Percentiles rank a stretch among this genome's conserved stretches.
phyloP scores from a whole-genome alignment of 352 stramenopile genomes.

The Hyphochytrium catenoides region DNA sequence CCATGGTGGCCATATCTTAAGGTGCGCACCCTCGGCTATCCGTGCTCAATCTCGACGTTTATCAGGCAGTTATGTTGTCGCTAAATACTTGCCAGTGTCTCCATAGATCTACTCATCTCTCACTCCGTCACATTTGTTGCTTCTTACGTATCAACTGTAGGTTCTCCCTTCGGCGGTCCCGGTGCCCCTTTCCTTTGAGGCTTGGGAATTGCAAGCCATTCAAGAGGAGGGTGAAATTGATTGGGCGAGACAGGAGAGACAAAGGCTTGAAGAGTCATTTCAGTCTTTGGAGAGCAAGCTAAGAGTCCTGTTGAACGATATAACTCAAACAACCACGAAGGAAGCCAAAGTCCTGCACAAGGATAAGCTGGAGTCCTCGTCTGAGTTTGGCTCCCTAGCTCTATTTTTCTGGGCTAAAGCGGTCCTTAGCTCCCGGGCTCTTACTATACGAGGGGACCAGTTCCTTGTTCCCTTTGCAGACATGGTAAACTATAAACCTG shows the following conservation, averaged over 20 bases:
- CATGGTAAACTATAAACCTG: constrained; percentile 45
- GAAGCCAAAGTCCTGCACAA: neutral
- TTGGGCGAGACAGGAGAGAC: neutral
- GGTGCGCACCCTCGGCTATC: constrained; percentile 6
- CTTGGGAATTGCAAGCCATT: neutral
- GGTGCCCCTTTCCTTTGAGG: constrained; percentile 1
- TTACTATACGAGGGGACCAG: constrained; percentile 38
- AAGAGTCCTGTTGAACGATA: constrained; percentile 1
- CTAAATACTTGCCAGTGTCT: too few relatives aligned
- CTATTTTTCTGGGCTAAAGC: constrained; percentile 12
- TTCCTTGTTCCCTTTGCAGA: constrained; percentile 60
- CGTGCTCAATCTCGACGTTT: constrained; percentile 3
- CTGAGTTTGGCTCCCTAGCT: constrained; percentile 1
- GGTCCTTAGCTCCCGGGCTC: constrained; percentile 36
- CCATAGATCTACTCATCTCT: too few relatives aligned
- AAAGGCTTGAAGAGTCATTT: neutral
- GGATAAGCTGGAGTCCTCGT: constrained; percentile 1
- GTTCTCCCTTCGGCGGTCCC: too few relatives aligned
- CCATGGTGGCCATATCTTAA: constrained; percentile 7
- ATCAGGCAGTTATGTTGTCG: neutral
- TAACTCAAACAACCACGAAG: neutral
- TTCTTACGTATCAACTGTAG: too few relatives aligned
- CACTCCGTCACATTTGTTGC: too few relatives aligned
- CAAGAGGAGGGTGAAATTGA: neutral
- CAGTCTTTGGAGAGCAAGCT: too few relatives aligned